Base-by-base conservation (phyloP, 371 early-diverging fungal species). In the Lichtheimia ornata region DNA sequence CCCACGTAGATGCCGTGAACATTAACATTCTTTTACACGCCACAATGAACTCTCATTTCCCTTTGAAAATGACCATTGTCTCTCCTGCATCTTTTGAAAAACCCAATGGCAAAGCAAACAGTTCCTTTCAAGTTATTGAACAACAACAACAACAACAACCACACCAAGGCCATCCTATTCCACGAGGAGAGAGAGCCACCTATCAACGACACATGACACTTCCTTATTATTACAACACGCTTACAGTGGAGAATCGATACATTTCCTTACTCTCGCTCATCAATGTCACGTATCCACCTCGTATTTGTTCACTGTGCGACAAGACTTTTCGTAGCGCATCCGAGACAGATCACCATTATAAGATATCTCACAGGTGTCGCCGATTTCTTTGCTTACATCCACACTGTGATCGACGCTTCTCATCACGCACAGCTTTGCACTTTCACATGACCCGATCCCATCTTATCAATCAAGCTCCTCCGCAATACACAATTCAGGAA, bases 401-500 rank as follows among this genome's bases (percentile, higher is more conserved):
- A 14, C 69, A 61, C 28, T 69, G 69, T 50, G 62, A 64, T 13
- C 42, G 25, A 40, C 57, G 54, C 12, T 69, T 64, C 27, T 20
- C 24, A 5, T 64, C 69, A 22, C 69, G 69, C 5, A 56, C 56
- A 13, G 61, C 58, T 14, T 52, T 69, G 17, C 57, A 58, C 17
- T 69, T 61, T 35, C 69, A 69, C 54, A 7, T 69, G 18, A 50
- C 58, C 18, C 56, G 51, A 15, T 64, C 69, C 1, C 69, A 69
- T 59, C 18, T 69, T n/a, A 44, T 69, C 43, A 44, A 50, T 41
- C 61, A 61, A 30, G 56, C 61, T 28, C 40, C 64, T 3, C 25
- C 35, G 14, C 43, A 55, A 47, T 47, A 40, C 24, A 35, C 41
- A 18, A 44, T 24, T 11, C 56, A 53, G 35, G 57, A 57, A 14